phyloP scores from a whole-genome alignment of 2,329 filamentous ascomycete genomes.

The Cercospora beticola region DNA sequence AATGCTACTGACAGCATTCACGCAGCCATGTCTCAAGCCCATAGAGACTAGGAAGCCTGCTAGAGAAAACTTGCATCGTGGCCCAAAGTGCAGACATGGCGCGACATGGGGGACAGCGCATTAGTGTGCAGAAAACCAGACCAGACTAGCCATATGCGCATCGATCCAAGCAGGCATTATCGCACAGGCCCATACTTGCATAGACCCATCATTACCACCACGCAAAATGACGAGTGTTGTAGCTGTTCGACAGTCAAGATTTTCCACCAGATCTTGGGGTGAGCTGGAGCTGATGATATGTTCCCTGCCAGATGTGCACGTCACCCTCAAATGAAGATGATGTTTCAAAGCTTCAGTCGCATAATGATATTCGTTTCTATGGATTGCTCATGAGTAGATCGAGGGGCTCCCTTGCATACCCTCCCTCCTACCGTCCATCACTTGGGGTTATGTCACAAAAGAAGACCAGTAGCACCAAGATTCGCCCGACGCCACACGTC shows the following conservation, averaged over 20 bases:
- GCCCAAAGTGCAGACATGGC: neutral
- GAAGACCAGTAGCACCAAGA: neutral
- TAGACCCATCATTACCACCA: neutral
- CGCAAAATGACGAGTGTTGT: neutral
- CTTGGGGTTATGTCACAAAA: neutral
- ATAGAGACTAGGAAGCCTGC: neutral
- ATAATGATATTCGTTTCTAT: neutral
- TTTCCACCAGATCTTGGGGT: neutral
- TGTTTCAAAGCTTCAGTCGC: neutral
- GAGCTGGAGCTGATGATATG: neutral
- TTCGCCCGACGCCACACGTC: slow-evolving; percentile 1
- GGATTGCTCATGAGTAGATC: slow-evolving; percentile 1
- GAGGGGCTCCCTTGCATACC: neutral
- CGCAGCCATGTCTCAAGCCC: neutral
- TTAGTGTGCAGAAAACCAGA: neutral
- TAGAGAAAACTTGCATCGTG: neutral
- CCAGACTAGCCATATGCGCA: neutral
- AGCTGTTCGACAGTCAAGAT: neutral
- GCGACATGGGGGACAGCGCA: neutral
- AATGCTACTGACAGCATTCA: neutral
- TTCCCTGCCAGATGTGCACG: neutral
- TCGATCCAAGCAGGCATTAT: neutral
- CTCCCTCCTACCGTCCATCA: neutral
- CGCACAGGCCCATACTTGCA: neutral
- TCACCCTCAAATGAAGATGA: neutral